Evolutionary conservation across 2,329 filamentous ascomycete species (phyloP).

Genomic region (Thermochaetoides dissita): DNA sequence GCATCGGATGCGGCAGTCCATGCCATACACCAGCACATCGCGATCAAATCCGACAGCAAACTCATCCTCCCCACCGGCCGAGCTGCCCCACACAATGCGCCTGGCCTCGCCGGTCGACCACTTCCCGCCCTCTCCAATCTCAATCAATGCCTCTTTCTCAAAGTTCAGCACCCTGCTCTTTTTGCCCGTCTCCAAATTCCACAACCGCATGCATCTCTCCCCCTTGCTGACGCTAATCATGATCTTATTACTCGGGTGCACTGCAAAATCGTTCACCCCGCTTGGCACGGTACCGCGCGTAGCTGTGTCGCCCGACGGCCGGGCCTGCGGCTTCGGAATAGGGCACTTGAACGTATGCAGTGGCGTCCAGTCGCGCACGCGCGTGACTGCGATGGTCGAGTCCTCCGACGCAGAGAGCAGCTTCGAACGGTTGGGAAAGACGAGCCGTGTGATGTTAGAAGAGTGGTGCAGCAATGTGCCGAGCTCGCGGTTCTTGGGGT

Average conservation of each 20-base stretch:
- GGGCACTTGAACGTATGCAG: slow-evolving; percentile 82
- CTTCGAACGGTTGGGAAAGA: slow-evolving; percentile 76
- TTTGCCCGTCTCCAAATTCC: slow-evolving; percentile 93
- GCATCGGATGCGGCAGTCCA: slow-evolving; percentile 72
- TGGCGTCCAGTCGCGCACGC: slow-evolving; percentile 78
- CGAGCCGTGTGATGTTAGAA: slow-evolving; percentile 63
- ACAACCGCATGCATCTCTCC: slow-evolving; percentile 81
- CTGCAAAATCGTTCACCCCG: slow-evolving; percentile 89
- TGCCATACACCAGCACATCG: slow-evolving; percentile 71
- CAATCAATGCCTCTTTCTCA: slow-evolving; percentile 53
- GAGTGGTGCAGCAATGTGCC: slow-evolving; percentile 79
- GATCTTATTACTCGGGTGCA: slow-evolving; percentile 91
- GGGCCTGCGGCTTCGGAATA: slow-evolving; percentile 61
- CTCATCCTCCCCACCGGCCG: slow-evolving; percentile 58
- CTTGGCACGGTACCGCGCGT: slow-evolving; percentile 64
- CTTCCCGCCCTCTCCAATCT: slow-evolving; percentile 57
- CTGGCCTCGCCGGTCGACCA: slow-evolving; percentile 71
- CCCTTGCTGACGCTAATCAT: slow-evolving; percentile 88
- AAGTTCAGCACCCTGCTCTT: slow-evolving; percentile 91
- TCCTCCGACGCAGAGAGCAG: slow-evolving; percentile 81
- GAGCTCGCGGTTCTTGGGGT: slow-evolving; percentile 74
- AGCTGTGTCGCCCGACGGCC: slow-evolving; percentile 82
- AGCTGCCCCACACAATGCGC: slow-evolving; percentile 64
- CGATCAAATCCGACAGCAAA: slow-evolving; percentile 84
- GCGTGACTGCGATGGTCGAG: slow-evolving; percentile 75